Percentiles rank a stretch among this genome's conserved stretches.
phyloP scores from a whole-genome alignment of 495 filamentous ascomycete species.

The Trypethelium eluteriae region DNA sequence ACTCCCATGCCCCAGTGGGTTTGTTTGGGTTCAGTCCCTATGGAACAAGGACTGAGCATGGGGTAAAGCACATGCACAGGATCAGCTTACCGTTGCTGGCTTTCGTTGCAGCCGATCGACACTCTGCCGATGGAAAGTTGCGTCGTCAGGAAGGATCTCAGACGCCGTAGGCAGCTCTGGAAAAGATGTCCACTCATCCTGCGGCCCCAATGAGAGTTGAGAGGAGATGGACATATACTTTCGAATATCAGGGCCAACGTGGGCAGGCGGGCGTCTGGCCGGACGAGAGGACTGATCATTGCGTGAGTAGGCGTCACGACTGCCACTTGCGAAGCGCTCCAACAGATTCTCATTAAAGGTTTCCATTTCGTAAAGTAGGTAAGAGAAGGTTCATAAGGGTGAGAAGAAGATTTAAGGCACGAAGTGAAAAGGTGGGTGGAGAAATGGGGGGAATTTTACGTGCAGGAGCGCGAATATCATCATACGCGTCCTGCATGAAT shows the following conservation, averaged over 20 bases:
- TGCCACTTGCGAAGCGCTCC: background rate
- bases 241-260: background rate
- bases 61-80: background rate
- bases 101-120: background rate
- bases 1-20: constrained; percentile 35
- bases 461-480: too few relatives aligned
- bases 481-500: too few relatives aligned
- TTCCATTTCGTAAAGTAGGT: background rate
- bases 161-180: constrained; percentile 29
- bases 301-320: background rate
- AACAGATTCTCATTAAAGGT: background rate
- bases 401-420: background rate
- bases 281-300: background rate
- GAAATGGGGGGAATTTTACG: too few relatives aligned
- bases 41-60: background rate
- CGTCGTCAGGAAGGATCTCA: constrained; percentile 22
- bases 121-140: background rate
- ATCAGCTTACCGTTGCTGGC: background rate
- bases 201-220: background rate
- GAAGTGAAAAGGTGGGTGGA: background rate
- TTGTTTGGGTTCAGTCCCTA: constrained; percentile 29
- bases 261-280: background rate
- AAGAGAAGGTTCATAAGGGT: too few relatives aligned
- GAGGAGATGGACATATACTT: background rate
- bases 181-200: constrained; percentile 24